These are phyloP conservation scores for Hymenoscyphus albidus DNA, from an alignment of 2,329 filamentous ascomycete genomes.

Conservation along the genomic window DNA sequence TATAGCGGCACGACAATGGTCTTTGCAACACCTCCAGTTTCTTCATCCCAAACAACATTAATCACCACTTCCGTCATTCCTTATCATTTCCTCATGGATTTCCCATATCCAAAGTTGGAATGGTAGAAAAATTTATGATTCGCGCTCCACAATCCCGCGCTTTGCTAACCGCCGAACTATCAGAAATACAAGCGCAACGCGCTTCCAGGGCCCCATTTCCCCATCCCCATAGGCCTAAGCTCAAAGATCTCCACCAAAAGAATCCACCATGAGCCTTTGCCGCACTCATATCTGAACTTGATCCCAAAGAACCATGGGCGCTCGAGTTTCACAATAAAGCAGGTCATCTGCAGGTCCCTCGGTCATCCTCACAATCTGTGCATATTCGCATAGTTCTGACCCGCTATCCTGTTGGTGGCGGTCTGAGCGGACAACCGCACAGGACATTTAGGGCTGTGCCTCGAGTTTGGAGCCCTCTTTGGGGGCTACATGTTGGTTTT, in stretches of 20 bases:
- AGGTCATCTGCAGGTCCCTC: neutral
- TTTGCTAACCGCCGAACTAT: neutral
- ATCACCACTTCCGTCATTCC: neutral
- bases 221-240: too few relatives aligned
- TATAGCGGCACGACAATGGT: neutral
- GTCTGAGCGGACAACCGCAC: neutral
- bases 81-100: neutral
- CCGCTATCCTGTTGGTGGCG: constrained; percentile 1
- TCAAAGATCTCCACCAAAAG: neutral
- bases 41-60: neutral
- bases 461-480: neutral
- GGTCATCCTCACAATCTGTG: neutral
- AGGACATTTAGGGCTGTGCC: constrained; percentile 1
- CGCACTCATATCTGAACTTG: neutral
- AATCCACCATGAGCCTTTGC: neutral
- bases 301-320: neutral
- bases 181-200: neutral
- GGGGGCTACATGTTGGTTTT: neutral
- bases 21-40: neutral
- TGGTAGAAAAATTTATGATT: too few relatives aligned
- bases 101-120: too few relatives aligned
- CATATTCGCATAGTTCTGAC: neutral
- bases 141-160: neutral
- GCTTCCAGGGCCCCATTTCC: neutral
- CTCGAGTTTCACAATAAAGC: neutral